These are phyloP conservation scores for Setaria italica DNA, from an alignment of 202 grass and related monocot genomes.

Conservation along the genomic window DNA sequence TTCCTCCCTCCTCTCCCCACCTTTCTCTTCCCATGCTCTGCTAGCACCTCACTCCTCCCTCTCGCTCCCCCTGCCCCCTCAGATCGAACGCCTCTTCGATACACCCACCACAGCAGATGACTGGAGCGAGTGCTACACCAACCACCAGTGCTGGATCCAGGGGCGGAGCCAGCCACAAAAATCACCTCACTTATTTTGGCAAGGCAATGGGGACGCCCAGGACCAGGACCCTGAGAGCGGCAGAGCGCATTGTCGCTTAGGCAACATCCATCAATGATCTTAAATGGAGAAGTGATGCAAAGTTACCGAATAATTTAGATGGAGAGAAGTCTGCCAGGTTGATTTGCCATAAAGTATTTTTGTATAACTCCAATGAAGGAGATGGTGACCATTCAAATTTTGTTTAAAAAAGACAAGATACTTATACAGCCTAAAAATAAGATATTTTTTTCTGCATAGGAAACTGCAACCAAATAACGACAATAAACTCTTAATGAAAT, in stretches of 20 bases:
- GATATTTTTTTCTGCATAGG: background rate
- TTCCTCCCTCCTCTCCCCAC: background rate
- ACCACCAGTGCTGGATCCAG: background rate
- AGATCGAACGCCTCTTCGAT: background rate
- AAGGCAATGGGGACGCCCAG: background rate
- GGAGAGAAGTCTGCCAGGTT: constrained; percentile 24
- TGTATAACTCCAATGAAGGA: constrained; percentile 32
- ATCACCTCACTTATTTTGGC: no score
- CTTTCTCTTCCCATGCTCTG: background rate
- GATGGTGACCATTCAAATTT: constrained; percentile 14
- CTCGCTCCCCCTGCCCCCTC: no score
- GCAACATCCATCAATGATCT: background rate
- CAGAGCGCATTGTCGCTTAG: background rate
- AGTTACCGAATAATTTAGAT: constrained; percentile 19
- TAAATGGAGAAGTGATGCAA: constrained; percentile 3
- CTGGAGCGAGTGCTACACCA: no score
- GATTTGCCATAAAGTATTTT: background rate
- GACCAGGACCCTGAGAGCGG: background rate
- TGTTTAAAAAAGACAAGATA: constrained; percentile 24
- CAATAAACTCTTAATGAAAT: constrained; percentile 39
- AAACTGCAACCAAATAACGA: constrained; percentile 20
- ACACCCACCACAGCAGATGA: background rate
- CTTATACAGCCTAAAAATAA: constrained; percentile 22
- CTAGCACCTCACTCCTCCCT: background rate
- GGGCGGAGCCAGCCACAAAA: no score